These are phyloP conservation scores for Mucor racemosus DNA, from an alignment of 371 early-diverging fungal genomes.

Conservation along the genomic window DNA sequence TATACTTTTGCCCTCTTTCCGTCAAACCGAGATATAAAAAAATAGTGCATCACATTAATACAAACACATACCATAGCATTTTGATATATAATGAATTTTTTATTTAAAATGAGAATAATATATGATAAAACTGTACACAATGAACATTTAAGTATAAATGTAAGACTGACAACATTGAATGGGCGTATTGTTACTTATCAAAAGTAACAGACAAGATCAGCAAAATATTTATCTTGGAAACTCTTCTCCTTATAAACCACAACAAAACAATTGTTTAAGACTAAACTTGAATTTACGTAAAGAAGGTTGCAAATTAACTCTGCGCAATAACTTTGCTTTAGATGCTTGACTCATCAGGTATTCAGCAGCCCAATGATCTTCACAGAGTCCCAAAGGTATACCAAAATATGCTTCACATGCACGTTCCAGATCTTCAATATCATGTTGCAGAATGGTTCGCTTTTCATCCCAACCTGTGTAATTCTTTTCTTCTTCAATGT, in stretches of 20 bases:
- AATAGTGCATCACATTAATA: neutral
- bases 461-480: slow-evolving; percentile 15
- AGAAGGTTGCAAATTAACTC: slow-evolving; percentile 8
- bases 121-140: neutral
- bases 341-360: slow-evolving; percentile 24
- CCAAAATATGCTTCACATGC: slow-evolving; percentile 34
- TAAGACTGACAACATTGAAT: neutral
- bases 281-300: slow-evolving; percentile 9
- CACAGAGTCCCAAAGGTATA: slow-evolving; percentile 26
- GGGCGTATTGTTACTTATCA: neutral
- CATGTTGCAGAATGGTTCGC: neutral
- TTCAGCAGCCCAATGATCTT: slow-evolving; percentile 29
- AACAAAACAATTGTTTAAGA: slow-evolving; percentile 10
- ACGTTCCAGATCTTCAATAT: slow-evolving; percentile 23
- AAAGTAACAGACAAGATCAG: neutral
- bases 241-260: neutral
- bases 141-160: neutral
- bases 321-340: slow-evolving; percentile 11
- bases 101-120: neutral
- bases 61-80: neutral
- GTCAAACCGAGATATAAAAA: neutral
- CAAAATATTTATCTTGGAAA: neutral
- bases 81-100: neutral
- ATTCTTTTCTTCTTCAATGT: slow-evolving; percentile 20
- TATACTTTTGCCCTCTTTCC: neutral